Evolutionary conservation across 106 monocot genomes (phyloP).

Genomic region (Phalaenopsis aphrodite): DNA sequence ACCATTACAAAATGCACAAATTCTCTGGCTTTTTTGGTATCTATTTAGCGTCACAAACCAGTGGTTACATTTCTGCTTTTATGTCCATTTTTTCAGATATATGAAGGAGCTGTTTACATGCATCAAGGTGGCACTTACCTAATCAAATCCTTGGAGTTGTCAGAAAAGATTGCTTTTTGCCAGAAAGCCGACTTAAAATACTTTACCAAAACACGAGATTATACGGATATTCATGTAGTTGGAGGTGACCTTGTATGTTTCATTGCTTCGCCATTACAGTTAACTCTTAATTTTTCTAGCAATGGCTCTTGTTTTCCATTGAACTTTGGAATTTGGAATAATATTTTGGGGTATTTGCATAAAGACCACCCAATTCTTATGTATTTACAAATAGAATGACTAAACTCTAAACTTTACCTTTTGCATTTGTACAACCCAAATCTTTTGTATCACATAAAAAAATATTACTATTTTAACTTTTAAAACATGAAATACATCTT

Average conservation of each 20-base stretch:
- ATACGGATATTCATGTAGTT: slow-evolving; percentile 70
- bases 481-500: too few species aligned
- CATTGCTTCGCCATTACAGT: background rate
- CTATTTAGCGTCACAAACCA: background rate
- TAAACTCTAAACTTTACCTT: too few species aligned
- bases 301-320: background rate
- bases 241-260: slow-evolving; percentile 78
- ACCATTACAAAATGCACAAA: background rate
- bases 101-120: slow-evolving; percentile 96
- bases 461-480: too few species aligned
- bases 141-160: slow-evolving; percentile 57
- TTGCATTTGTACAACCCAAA: too few species aligned
- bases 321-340: background rate
- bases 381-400: too few species aligned
- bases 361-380: too few species aligned
- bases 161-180: slow-evolving; percentile 63
- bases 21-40: background rate
- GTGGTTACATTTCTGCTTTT: background rate
- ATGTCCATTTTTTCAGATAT: slow-evolving; percentile 40
- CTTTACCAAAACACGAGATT: slow-evolving; percentile 92
- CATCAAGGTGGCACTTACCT: slow-evolving; percentile 88
- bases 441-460: too few species aligned
- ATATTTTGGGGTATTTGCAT: background rate
- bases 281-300: background rate
- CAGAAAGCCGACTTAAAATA: slow-evolving; percentile 88